Evolutionary conservation across 2,329 filamentous ascomycete species (phyloP).

Genomic region (Fusarium vanettenii): DNA sequence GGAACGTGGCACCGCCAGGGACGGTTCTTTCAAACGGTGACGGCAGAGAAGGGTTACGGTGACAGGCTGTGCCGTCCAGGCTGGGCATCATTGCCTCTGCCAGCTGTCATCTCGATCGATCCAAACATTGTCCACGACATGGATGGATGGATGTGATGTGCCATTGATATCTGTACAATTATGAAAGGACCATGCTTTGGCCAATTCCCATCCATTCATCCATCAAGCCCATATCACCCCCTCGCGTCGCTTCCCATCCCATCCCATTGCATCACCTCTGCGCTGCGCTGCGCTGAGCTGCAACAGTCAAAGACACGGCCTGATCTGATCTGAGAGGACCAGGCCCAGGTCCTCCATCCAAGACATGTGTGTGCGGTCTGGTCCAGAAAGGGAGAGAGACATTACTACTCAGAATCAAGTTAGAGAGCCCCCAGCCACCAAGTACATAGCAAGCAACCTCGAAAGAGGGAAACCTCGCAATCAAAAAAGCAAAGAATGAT

Average conservation of each 20-base stretch:
- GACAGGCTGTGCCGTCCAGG: background rate
- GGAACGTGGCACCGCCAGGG: constrained; percentile 42
- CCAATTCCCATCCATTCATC: constrained; percentile 9
- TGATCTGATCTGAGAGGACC: background rate
- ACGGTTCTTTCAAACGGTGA: constrained; percentile 6
- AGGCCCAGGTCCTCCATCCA: constrained; percentile 9
- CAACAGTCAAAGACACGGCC: background rate
- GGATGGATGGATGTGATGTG: background rate
- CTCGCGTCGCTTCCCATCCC: constrained; percentile 21
- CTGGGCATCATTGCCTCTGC: background rate
- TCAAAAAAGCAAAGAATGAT: constrained; percentile 22
- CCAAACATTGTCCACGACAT: background rate
- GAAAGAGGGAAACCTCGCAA: background rate
- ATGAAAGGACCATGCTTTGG: background rate
- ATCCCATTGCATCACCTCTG: background rate
- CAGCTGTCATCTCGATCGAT: background rate
- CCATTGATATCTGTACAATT: background rate
- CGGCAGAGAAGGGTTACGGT: background rate
- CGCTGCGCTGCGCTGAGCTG: background rate
- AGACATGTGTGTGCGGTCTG: constrained; percentile 26
- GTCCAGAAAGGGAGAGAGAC: constrained; percentile 20
- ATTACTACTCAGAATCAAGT: constrained; percentile 2
- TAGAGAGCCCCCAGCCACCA: background rate
- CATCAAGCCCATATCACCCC: constrained; percentile 2
- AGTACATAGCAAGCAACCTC: background rate